Base-by-base conservation (phyloP, 2,329 filamentous ascomycete species). In the Lasiodiplodia sp. region DNA sequence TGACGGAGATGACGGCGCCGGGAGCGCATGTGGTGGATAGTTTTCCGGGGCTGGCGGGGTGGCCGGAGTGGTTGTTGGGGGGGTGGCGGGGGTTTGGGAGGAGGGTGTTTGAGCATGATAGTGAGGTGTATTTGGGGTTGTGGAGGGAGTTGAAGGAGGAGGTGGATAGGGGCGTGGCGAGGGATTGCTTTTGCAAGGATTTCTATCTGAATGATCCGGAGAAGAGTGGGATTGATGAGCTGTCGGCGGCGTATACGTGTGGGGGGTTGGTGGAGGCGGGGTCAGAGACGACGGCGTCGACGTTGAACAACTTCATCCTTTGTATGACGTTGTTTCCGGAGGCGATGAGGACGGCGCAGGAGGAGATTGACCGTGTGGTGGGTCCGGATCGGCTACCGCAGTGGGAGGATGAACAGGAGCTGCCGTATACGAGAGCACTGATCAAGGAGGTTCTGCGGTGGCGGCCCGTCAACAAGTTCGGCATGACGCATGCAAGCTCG, bases 401-500 rank as follows among this genome's bases (percentile, higher is more conserved):
- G 2, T 74, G 71, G 28, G 71, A 71, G 0, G 78, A 80, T 62
- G 16, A 71, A 0, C 62, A 70, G 1, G 68, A 71, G 0, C 62
- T 80, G 12, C 77, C 76, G 0, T 78, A 77, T 31, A 69, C 77
- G 0, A 66, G 69, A 3, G 78, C 75, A 0, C 63, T 79, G 0
- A 64, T 79, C 0, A 70, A 78, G 31, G 78, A 80, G 65, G 58
- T 65, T 14, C 14, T 51, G 40, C 71, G 76, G 2, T 79, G 78
- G 66, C 78, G 78, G 0, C 72, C 76, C 0, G 78, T 82, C 0
- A 77, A 78, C 1, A 80, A 82, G 0, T 70, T 80, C 1, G 82
- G 80, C 0, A 76, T 82, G 0, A 83, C 83, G 0, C 84, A 86
- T 67, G 80, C 82, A 0, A 77, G 79, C 0, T 81, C 78, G 0